A percentile compares a stretch with the other conserved stretches of the same genome.
phyloP scores from a whole-genome alignment of 2,329 filamentous ascomycete genomes.

The Pseudogymnoascus sp. region DNA sequence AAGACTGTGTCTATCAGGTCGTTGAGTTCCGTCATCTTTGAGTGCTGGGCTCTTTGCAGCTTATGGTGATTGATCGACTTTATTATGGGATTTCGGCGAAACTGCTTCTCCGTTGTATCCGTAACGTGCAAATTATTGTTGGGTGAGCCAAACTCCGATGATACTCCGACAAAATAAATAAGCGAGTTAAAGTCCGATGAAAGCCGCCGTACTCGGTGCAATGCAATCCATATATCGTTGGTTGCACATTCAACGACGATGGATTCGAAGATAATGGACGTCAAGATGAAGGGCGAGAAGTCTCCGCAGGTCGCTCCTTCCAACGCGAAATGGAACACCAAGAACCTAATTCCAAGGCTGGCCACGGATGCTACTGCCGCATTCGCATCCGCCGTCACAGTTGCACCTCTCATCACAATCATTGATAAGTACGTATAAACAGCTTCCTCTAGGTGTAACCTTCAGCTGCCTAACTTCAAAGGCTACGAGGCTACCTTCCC shows the following conservation, averaged over 20 bases:
- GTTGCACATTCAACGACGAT: not conserved
- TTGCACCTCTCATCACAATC: conserved; percentile 77
- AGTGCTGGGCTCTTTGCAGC: not conserved
- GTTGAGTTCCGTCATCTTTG: not conserved
- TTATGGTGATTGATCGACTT: not conserved
- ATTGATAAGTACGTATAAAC: conserved; percentile 62
- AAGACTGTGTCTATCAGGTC: not conserved
- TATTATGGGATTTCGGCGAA: not conserved
- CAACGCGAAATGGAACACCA: conserved; percentile 61
- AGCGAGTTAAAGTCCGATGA: not conserved
- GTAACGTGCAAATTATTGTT: not conserved
- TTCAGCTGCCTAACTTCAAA: not conserved
- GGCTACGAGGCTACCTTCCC: conserved; percentile 1
- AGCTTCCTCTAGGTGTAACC: not conserved
- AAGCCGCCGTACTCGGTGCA: not conserved
- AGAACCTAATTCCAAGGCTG: conserved; percentile 57
- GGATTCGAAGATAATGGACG: not conserved
- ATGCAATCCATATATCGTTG: not conserved
- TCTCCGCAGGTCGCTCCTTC: not conserved
- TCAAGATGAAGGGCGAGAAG: not conserved
- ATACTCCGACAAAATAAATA: conserved; percentile 1
- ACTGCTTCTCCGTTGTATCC: not conserved
- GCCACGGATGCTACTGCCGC: conserved; percentile 62
- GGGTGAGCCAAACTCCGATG: not conserved
- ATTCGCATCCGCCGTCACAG: conserved; percentile 60